Base-by-base conservation (phyloP, 2,329 filamentous ascomycete genomes). In the Verticillium dahliae region DNA sequence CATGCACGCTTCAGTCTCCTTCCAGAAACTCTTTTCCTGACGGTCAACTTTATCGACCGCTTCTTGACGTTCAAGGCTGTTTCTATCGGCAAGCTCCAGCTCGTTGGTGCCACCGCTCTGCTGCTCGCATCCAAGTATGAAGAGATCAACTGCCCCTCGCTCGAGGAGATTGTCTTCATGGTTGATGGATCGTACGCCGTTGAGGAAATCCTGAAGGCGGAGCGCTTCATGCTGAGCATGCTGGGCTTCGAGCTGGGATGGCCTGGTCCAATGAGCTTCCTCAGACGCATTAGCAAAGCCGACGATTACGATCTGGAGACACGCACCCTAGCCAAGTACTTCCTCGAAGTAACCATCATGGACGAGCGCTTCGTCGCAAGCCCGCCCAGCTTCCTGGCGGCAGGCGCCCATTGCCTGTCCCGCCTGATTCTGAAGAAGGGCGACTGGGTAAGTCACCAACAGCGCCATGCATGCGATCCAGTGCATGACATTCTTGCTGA, bases 241-340 rank as follows among this genome's bases (percentile, higher is more conserved):
- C 86, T 99, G 60, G 85, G 92, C 69, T 99, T 97, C 72, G 92
- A 97, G 76, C 85, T 99, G 60, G 95, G 95, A 59, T 98, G 92
- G 90, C 95, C 95, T n/a, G 95, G 95, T 54, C 95, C 95, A 1
- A 97, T 99, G 94, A 97, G 92, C 79, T 99, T 99, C 77, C 82
- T 99, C 64, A 87, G 95, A 63, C 88, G 94, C 61, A 95, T 98
- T 76, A 98, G 94, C 87, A 98, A 98, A 80, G 95, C 95, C 14
- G 95, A 99, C 72, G 92, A 97, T 72, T 99, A 98, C 72, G 93
- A 99, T 71, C 81, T 97, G 56, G 94, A 99, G 77, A 97, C 94
- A 11, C 86, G 95, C 41, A 98, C 95, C 5, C 80, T 99, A 60
- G 92, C 95, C 69, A 99, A 99, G 78, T 99, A 99, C 78, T 97